Evolutionary conservation across 768 basidiomycete genomes (phyloP), one percentile per base, ranked within the genome.

Genomic region (Asterophora parasitica): DNA sequence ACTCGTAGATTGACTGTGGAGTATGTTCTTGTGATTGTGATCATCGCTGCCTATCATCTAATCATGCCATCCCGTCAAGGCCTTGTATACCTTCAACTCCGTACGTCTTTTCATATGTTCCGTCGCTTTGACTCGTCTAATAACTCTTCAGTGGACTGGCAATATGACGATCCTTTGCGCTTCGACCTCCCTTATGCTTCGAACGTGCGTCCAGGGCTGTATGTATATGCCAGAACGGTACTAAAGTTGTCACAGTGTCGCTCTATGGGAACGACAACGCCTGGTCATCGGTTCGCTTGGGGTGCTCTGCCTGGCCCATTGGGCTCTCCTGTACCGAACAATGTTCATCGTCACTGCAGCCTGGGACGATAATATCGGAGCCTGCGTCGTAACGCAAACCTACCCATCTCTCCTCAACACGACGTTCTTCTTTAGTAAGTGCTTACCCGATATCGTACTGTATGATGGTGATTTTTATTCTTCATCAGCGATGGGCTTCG

Each of bases 381-480:
- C 66, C 1, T 88, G 86, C 51, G 61, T 73, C 32, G 77, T 88
- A 37, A 66, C 63, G 23, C 68, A 70, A 16, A 79, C 79, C 16
- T 74, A 77, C 48, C 75, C 83, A 13, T 63, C 75, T 8, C 65
- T 82, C 48, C 71, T 88, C 44, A 83, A 80, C 49, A 64, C 76
- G 42, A 81, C 77, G 12, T 87, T 84, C 65, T 83, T 86, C 62
- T 83, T 77, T 61, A 88, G 85, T 84, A 57, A 42, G 81, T 72
- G 15, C 26, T 16, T 8, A 12, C 11, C 8, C 23, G 37, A 15
- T 26, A 30, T 27, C 31, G 7, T 35, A 9, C 32, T 28, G 46
- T 1, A 26, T 9, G 19, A 13, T 41, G 10, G 44, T 26, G 7
- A 13, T 35, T 1, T 39, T 42, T 35, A 23, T 20, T 7, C 28